These are phyloP conservation scores for Albophoma yamanashiensis DNA, from an alignment of 2,329 filamentous ascomycete species.

Conservation along the genomic window DNA sequence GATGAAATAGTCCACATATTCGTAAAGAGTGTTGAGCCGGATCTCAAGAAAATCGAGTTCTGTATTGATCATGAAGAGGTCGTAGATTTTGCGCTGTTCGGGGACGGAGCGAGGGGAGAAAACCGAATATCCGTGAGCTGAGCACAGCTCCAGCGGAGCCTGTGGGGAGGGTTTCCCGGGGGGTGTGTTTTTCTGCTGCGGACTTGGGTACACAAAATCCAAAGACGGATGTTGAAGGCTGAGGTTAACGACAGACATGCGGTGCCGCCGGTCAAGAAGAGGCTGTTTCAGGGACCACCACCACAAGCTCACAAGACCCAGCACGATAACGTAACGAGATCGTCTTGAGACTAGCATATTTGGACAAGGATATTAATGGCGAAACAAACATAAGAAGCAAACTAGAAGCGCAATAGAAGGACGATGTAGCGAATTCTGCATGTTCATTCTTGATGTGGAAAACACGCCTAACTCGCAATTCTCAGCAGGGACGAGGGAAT, in stretches of 20 bases:
- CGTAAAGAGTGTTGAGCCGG: slow-evolving; percentile 44
- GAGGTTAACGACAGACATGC: neutral
- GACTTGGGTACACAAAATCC: neutral
- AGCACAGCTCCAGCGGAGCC: slow-evolving; percentile 14
- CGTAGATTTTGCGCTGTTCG: slow-evolving; percentile 25
- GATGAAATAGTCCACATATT: slow-evolving; percentile 54
- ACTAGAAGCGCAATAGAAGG: too few species aligned
- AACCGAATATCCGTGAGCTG: slow-evolving; percentile 19
- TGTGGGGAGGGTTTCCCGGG: neutral
- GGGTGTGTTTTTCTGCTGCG: neutral
- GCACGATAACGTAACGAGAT: neutral
- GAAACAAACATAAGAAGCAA: too few species aligned
- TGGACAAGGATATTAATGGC: neutral
- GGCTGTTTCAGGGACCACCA: neutral
- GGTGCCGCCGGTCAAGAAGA: neutral
- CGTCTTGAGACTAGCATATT: neutral
- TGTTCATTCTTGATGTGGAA: too few species aligned
- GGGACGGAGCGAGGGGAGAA: slow-evolving; percentile 13
- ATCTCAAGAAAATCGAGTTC: slow-evolving; percentile 59
- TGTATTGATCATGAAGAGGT: slow-evolving; percentile 51
- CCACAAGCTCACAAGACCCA: neutral
- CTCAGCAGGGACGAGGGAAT: too few species aligned
- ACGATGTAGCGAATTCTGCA: too few species aligned
- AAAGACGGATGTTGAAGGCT: neutral
- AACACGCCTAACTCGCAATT: too few species aligned